A percentile compares a stretch with the other conserved stretches of the same genome.
These are phyloP conservation scores for Xylaria arbuscula DNA, from an alignment of 2,329 filamentous ascomycete genomes.

Conservation along the genomic window DNA sequence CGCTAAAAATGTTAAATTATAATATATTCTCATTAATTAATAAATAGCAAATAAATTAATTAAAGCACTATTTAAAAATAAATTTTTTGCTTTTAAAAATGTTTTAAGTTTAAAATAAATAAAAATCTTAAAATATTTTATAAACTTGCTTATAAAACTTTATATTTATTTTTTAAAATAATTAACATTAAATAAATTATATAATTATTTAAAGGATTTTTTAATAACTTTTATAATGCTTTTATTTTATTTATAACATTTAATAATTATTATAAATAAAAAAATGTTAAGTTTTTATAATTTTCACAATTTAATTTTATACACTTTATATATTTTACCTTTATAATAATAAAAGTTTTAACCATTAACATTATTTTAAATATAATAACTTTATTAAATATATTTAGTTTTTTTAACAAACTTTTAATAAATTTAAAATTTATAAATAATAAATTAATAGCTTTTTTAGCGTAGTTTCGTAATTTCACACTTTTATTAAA, in stretches of 20 bases:
- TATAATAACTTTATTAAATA: background rate
- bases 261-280: background rate
- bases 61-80: too few species aligned
- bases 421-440: background rate
- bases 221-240: background rate
- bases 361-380: background rate
- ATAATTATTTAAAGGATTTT: background rate
- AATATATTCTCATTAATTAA: constrained; percentile 1
- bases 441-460: background rate
- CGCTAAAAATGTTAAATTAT: background rate
- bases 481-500: background rate
- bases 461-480: background rate
- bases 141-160: background rate
- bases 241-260: background rate
- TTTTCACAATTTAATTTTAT: background rate
- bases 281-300: background rate
- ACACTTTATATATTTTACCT: background rate
- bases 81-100: constrained; percentile 17
- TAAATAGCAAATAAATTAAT: background rate
- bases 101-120: constrained; percentile 9
- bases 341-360: background rate
- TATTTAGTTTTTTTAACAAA: background rate
- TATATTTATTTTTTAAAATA: background rate
- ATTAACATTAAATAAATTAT: too few species aligned
- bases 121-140: background rate